These are phyloP conservation scores for Bromus sterilis DNA, from an alignment of 176 grass and related monocot species.

Conservation along the genomic window DNA sequence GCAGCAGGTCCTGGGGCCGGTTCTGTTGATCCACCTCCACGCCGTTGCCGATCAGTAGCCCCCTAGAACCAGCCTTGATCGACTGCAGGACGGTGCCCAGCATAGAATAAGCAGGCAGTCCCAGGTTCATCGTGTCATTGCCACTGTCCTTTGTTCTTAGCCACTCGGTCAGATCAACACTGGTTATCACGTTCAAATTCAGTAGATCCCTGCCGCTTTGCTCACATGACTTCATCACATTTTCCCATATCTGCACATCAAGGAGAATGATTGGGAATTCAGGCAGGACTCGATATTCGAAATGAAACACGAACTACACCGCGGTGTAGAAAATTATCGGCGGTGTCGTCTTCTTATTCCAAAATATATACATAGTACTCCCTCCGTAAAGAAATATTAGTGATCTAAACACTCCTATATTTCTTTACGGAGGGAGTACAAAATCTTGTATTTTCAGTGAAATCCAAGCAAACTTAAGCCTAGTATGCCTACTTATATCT, in stretches of 20 bases:
- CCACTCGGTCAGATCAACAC: constrained; percentile 47
- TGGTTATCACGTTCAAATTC: constrained; percentile 61
- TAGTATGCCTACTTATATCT: not conserved
- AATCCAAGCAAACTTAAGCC: not conserved
- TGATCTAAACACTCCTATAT: no score
- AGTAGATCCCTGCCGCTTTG: constrained; percentile 57
- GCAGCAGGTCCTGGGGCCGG: constrained; percentile 61
- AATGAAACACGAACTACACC: not conserved
- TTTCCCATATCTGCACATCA: constrained; percentile 55
- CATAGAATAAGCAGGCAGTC: constrained; percentile 57
- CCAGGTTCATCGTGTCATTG: constrained; percentile 58
- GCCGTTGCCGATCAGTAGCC: constrained; percentile 48
- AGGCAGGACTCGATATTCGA: not conserved
- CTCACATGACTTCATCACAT: constrained; percentile 63
- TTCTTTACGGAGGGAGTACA: no score
- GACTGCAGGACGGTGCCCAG: constrained; percentile 47
- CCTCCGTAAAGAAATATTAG: no score
- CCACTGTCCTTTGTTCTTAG: constrained; percentile 46
- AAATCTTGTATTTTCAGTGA: not conserved
- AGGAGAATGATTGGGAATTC: constrained; percentile 6
- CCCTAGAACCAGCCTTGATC: constrained; percentile 47
- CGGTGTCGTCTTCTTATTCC: not conserved
- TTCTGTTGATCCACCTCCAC: constrained; percentile 61
- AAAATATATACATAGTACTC: not conserved
- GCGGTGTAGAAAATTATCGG: not conserved